A percentile compares a stretch with the other conserved stretches of the same genome.
phyloP scores from a whole-genome alignment of 805 yeast species.

The Metschnikowia kunwiensis region DNA sequence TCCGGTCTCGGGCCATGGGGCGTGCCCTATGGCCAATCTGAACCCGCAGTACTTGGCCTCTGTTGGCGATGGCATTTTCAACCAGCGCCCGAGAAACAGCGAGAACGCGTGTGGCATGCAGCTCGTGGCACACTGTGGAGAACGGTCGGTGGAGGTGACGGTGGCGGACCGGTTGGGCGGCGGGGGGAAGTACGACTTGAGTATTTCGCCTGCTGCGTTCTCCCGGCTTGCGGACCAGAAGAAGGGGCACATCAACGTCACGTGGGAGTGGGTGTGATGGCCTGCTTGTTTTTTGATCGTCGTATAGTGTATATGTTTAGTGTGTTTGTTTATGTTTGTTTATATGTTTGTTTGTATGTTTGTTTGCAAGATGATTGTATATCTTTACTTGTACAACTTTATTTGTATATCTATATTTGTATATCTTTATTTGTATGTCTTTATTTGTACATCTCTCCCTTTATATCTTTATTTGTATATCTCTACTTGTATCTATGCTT shows the following conservation, averaged over 20 bases:
- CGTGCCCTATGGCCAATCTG: neutral
- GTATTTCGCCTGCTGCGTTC: conserved; percentile 60
- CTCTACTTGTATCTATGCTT: too few species aligned
- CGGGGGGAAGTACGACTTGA: conserved; percentile 42
- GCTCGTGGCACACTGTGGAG: conserved; percentile 45
- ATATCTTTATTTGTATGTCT: too few species aligned
- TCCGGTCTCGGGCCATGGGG: neutral
- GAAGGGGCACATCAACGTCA: conserved; percentile 53
- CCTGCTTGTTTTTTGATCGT: too few species aligned
- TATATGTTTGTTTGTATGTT: too few species aligned
- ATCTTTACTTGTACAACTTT: too few species aligned
- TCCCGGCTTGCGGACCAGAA: conserved; percentile 45
- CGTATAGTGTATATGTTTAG: too few species aligned
- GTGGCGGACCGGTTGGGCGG: conserved; percentile 60
- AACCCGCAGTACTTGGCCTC: neutral
- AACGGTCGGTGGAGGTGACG: conserved; percentile 52
- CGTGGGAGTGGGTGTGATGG: conserved; percentile 42
- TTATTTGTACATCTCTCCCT: too few species aligned
- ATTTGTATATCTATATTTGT: too few species aligned
- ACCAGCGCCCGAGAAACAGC: conserved; percentile 27
- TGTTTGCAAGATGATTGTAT: too few species aligned
- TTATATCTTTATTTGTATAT: too few species aligned
- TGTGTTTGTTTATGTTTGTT: too few species aligned
- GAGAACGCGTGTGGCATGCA: conserved; percentile 53
- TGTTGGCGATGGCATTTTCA: conserved; percentile 9